Percentiles rank a stretch among this genome's conserved stretches.
Evolutionary conservation across 768 basidiomycete genomes (phyloP).

Genomic region (Boletus rubescentipes): DNA sequence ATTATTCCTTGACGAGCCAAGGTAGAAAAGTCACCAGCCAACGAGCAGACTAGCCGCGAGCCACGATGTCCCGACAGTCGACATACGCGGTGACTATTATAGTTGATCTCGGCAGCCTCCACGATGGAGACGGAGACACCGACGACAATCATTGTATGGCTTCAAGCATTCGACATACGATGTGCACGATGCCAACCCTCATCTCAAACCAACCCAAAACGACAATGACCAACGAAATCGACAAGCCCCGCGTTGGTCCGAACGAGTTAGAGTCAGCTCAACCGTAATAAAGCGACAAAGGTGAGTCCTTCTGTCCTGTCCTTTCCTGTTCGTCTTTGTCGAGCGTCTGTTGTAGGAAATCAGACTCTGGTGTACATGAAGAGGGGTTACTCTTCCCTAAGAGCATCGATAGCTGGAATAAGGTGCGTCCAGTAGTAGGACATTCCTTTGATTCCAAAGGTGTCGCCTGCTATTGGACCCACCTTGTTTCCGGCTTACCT

Average conservation of each 20-base stretch:
- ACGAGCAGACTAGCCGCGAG: neutral
- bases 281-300: neutral
- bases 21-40: neutral
- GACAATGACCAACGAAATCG: neutral
- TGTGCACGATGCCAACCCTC: neutral
- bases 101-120: neutral
- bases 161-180: neutral
- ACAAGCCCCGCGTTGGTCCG: slow-evolving; percentile 5
- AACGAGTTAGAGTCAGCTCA: too few relatives aligned
- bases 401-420: neutral
- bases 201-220: neutral
- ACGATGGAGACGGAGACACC: neutral
- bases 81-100: neutral
- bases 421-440: slow-evolving; percentile 26
- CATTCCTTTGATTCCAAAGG: slow-evolving; percentile 7
- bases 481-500: slow-evolving; percentile 4
- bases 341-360: neutral
- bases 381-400: neutral
- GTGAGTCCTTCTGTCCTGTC: neutral
- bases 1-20: neutral
- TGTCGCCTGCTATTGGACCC: slow-evolving; percentile 20
- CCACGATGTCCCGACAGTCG: neutral
- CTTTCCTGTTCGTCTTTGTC: too few relatives aligned
- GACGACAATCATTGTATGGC: neutral
- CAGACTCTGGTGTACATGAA: too few relatives aligned